phyloP scores from a whole-genome alignment of 441 rosid genomes.

The Adansonia gregorii region DNA sequence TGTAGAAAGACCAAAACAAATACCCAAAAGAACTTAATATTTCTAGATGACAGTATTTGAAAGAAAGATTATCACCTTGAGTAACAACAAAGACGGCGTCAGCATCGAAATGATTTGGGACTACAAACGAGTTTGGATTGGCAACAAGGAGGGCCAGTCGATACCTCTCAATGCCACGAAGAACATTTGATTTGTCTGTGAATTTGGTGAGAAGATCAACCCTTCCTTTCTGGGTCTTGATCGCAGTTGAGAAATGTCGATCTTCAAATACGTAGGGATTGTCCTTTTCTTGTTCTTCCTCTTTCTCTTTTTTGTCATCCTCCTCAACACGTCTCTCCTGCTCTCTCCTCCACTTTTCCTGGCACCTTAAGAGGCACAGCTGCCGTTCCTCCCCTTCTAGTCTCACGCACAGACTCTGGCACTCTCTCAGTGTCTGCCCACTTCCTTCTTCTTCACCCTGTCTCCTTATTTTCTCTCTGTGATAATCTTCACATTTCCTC shows the following conservation, averaged over 20 bases:
- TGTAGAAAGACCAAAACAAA: not conserved
- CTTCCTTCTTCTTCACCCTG: slow-evolving; percentile 1
- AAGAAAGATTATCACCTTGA: slow-evolving; percentile 32
- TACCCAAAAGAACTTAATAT: not conserved
- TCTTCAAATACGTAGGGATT: slow-evolving; percentile 55
- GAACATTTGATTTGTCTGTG: slow-evolving; percentile 44
- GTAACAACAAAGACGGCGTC: slow-evolving; percentile 43
- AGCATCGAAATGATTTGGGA: slow-evolving; percentile 52
- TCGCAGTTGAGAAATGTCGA: slow-evolving; percentile 31
- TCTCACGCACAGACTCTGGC: slow-evolving; percentile 40
- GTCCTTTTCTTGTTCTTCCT: slow-evolving; percentile 21
- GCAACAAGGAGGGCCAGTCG: slow-evolving; percentile 41
- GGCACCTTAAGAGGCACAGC: slow-evolving; percentile 39
- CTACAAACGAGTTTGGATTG: slow-evolving; percentile 43
- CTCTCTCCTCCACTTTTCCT: slow-evolving; percentile 28
- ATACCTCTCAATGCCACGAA: slow-evolving; percentile 45
- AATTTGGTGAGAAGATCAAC: slow-evolving; percentile 45
- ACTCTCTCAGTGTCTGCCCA: slow-evolving; percentile 30
- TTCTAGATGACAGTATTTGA: not conserved
- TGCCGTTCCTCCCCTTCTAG: slow-evolving; percentile 33
- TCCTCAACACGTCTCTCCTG: not conserved
- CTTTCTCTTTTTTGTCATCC: slow-evolving; percentile 15
- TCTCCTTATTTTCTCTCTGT: slow-evolving; percentile 26
- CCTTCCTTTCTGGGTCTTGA: slow-evolving; percentile 41
- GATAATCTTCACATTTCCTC: slow-evolving; percentile 40